Conservation (phyloP, 768 basidiomycete genomes). For the Leucogyrophana mollusca region DNA sequence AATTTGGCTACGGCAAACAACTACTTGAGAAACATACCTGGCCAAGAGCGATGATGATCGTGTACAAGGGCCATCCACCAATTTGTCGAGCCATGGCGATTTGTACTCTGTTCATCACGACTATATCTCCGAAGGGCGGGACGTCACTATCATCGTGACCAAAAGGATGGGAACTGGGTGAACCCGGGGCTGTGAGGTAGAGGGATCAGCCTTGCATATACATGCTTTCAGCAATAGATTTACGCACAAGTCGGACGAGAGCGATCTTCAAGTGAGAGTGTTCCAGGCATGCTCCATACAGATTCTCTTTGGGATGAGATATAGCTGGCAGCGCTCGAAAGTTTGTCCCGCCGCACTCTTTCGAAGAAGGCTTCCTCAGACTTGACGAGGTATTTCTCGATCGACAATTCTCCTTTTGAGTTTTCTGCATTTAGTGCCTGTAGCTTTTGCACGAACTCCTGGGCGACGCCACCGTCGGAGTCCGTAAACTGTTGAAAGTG, state of each 20-base stretch:
- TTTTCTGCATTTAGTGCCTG: conserved; percentile 79
- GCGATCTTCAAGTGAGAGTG: conserved; percentile 51
- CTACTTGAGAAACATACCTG: conserved; percentile 45
- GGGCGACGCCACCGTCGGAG: conserved; percentile 87
- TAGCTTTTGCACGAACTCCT: conserved; percentile 84
- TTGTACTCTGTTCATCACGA: conserved; percentile 82
- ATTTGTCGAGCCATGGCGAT: conserved; percentile 80
- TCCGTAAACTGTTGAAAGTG: conserved; percentile 75
- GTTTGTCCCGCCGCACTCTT: conserved; percentile 84
- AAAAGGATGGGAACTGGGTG: conserved; percentile 55
- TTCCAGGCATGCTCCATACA: conserved; percentile 67
- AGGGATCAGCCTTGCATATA: conserved; percentile 4
- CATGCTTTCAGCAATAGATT: not conserved
- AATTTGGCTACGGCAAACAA: conserved; percentile 8
- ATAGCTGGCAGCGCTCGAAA: conserved; percentile 78
- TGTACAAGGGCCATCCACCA: conserved; percentile 88
- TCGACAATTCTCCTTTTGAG: conserved; percentile 88
- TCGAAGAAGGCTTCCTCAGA: conserved; percentile 94
- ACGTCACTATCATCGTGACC: conserved; percentile 42
- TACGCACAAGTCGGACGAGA: conserved; percentile 76
- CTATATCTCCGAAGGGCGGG: conserved; percentile 54
- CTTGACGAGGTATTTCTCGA: conserved; percentile 87
- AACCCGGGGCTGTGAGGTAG: conserved; percentile 26
- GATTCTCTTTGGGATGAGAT: conserved; percentile 80
- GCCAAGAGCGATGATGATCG: conserved; percentile 82